Evolutionary conservation across 2,329 filamentous ascomycete genomes (phyloP).

Genomic region (Didymella keratinophila): DNA sequence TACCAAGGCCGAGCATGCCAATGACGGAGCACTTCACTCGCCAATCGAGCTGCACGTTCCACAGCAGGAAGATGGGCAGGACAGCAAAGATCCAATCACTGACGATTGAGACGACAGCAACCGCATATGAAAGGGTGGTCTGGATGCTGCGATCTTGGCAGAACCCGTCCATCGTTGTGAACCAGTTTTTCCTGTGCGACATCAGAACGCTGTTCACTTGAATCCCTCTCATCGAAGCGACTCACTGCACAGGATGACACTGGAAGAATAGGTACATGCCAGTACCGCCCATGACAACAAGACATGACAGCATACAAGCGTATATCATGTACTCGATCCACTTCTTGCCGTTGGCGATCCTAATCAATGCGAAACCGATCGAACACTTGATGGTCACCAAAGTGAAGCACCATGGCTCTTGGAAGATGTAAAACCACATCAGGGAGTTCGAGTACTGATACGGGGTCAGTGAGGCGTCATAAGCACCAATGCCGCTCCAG

Average conservation of each 20-base stretch:
- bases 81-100: conserved; percentile 33
- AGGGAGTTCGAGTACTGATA: conserved; percentile 18
- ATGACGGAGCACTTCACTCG: conserved; percentile 60
- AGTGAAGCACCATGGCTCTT: conserved; percentile 24
- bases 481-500: conserved; percentile 22
- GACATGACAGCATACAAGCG: conserved; percentile 15
- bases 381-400: conserved; percentile 25
- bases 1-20: conserved; percentile 20
- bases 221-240: neutral
- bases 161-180: conserved; percentile 10
- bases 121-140: conserved; percentile 17
- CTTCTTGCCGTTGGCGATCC: conserved; percentile 22
- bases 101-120: conserved; percentile 22
- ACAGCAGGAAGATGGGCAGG: conserved; percentile 57
- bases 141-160: conserved; percentile 20
- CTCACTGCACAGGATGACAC: conserved; percentile 22
- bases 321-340: conserved; percentile 25
- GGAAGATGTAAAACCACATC: conserved; percentile 26
- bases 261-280: conserved; percentile 27
- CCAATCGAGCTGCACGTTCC: conserved; percentile 60
- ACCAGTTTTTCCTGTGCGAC: conserved; percentile 20
- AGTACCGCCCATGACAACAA: conserved; percentile 21
- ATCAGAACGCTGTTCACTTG: neutral
- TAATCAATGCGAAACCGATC: conserved; percentile 23
- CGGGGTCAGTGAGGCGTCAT: conserved; percentile 16